Evolutionary conservation across 1,284 basidiomycete species (phyloP).

Genomic region (Exsudoporus floridanus): DNA sequence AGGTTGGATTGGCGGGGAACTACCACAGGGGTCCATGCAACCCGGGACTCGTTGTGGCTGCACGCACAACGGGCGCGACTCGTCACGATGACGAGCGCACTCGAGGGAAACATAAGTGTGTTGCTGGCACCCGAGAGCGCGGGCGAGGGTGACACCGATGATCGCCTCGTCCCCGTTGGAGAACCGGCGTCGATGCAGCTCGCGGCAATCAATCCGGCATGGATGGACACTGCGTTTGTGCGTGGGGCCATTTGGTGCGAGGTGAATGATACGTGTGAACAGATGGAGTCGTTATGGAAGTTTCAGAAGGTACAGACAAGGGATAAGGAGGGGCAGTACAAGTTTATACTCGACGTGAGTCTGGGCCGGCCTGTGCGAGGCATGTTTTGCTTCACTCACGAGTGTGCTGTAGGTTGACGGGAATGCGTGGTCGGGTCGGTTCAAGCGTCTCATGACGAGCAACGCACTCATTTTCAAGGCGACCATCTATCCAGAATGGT

Average conservation of each 20-base stretch:
- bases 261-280: slow-evolving; percentile 39
- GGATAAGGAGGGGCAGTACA: slow-evolving; percentile 54
- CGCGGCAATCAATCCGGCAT: slow-evolving; percentile 45
- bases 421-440: slow-evolving; percentile 70
- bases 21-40: slow-evolving; percentile 62
- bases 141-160: too few relatives aligned
- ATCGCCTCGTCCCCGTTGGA: slow-evolving; percentile 40
- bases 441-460: slow-evolving; percentile 62
- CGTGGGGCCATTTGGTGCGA: slow-evolving; percentile 48
- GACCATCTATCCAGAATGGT: slow-evolving; percentile 69
- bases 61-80: slow-evolving; percentile 45
- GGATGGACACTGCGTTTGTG: slow-evolving; percentile 60
- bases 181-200: slow-evolving; percentile 37
- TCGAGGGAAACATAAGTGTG: slow-evolving; percentile 33
- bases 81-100: slow-evolving; percentile 39
- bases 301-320: slow-evolving; percentile 45
- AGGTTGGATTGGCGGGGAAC: slow-evolving; percentile 64
- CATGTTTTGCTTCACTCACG: neutral
- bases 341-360: slow-evolving; percentile 65
- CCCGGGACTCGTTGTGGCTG: slow-evolving; percentile 46
- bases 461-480: slow-evolving; percentile 64
- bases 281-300: slow-evolving; percentile 45
- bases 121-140: too few relatives aligned
- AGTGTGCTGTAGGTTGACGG: slow-evolving; percentile 50
- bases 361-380: too few relatives aligned